These are phyloP conservation scores for Yamadazyma olivae DNA, from an alignment of 805 yeast species.

Conservation along the genomic window DNA sequence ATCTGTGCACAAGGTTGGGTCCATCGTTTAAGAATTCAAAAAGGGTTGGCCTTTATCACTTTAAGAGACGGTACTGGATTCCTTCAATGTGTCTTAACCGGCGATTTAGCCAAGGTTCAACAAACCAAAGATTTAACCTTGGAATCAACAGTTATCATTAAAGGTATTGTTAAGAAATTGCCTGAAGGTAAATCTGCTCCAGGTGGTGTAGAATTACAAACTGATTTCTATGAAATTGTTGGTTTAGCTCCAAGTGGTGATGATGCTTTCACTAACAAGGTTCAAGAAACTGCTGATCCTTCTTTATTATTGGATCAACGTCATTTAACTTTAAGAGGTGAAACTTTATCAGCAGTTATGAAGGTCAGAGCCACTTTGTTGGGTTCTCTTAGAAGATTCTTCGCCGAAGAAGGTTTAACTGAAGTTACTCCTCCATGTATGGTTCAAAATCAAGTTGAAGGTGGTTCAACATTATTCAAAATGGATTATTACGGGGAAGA, in stretches of 20 bases:
- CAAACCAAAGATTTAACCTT: constrained; percentile 81
- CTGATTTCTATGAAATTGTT: constrained; percentile 83
- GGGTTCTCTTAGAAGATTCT: constrained; percentile 71
- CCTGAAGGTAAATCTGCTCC: constrained; percentile 98
- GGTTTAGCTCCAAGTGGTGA: constrained; percentile 97
- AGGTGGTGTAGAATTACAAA: constrained; percentile 92
- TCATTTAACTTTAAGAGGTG: constrained; percentile 96
- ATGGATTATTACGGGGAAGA: constrained; percentile 95
- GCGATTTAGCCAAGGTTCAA: constrained; percentile 89
- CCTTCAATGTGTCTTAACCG: constrained; percentile 82
- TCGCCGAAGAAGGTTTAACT: constrained; percentile 64
- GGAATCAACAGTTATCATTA: constrained; percentile 79
- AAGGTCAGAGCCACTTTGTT: constrained; percentile 86
- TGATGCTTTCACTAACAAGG: constrained; percentile 90
- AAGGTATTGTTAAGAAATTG: constrained; percentile 75
- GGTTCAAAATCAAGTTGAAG: constrained; percentile 99
- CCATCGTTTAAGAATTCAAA: constrained; percentile 89
- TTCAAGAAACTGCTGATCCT: constrained; percentile 93
- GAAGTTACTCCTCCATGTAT: constrained; percentile 99
- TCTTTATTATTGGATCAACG: constrained; percentile 90
- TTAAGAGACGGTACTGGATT: constrained; percentile 94
- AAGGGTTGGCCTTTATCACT: constrained; percentile 86
- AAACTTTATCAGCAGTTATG: constrained; percentile 87
- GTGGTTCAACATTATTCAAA: constrained; percentile 94
- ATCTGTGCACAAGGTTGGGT: constrained; percentile 91